phyloP scores from a whole-genome alignment of 352 stramenopile genomes.

The Globisporangium nodosum region DNA sequence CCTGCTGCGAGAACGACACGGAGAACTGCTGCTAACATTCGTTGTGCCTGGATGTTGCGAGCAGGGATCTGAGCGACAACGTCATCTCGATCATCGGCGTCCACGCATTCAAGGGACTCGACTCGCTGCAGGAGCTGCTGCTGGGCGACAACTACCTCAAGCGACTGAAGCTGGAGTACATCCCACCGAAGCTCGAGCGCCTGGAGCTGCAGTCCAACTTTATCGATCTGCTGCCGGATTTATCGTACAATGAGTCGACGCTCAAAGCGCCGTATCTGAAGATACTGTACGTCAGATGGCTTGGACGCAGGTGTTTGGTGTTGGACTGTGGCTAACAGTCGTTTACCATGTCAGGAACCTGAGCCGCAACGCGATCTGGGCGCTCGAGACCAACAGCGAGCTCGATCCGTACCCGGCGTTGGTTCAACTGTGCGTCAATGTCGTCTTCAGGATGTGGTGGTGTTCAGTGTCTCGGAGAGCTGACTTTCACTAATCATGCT shows the following conservation, averaged over 20 bases:
- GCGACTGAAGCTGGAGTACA: slow-evolving; percentile 26
- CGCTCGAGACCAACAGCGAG: slow-evolving; percentile 41
- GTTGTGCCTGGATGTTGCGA: neutral
- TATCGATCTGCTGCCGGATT: slow-evolving; percentile 47
- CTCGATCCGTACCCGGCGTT: slow-evolving; percentile 37
- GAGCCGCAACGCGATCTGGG: slow-evolving; percentile 61
- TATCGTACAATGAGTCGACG: slow-evolving; percentile 13
- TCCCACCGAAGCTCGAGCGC: slow-evolving; percentile 32
- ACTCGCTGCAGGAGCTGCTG: slow-evolving; percentile 32
- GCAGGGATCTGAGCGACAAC: slow-evolving; percentile 63
- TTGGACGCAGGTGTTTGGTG: no score
- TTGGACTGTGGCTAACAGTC: no score
- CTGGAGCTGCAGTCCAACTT: slow-evolving; percentile 51
- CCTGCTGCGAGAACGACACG: no score
- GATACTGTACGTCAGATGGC: slow-evolving; percentile 34
- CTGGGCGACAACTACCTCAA: slow-evolving; percentile 49
- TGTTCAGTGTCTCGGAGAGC: neutral
- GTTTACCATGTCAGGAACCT: slow-evolving; percentile 31
- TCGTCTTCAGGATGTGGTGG: neutral
- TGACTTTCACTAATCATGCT: neutral
- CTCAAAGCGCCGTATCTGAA: slow-evolving; percentile 27
- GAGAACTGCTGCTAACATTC: no score
- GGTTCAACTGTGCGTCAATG: slow-evolving; percentile 27
- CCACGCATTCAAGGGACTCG: slow-evolving; percentile 41
- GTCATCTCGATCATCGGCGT: slow-evolving; percentile 55